phyloP scores from a whole-genome alignment of 2,329 filamentous ascomycete species.

The Diaporthe batatas region DNA sequence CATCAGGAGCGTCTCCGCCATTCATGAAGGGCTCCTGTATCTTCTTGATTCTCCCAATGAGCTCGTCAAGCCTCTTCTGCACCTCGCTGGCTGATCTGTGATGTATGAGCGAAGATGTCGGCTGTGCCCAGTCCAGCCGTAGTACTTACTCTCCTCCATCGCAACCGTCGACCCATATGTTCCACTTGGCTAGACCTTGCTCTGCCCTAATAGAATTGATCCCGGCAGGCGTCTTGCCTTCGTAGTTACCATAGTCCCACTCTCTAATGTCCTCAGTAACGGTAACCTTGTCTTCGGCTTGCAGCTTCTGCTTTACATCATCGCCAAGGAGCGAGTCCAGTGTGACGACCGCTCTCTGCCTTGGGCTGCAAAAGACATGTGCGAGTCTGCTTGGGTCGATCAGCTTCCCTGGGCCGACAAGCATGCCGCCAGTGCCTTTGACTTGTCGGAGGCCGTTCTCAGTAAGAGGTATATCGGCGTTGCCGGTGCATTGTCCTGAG shows the following conservation, averaged over 20 bases:
- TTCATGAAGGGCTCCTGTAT: constrained; percentile 57
- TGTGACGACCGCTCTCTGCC: constrained; percentile 61
- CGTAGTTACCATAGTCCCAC: constrained; percentile 74
- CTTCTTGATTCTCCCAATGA: constrained; percentile 56
- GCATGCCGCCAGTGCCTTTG: constrained; percentile 55
- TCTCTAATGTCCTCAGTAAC: constrained; percentile 67
- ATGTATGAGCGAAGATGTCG: constrained; percentile 40
- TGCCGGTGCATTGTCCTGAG: constrained; percentile 60
- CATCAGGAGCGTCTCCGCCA: constrained; percentile 54
- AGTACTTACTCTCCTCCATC: constrained; percentile 64
- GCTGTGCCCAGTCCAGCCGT: background rate
- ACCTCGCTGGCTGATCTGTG: constrained; percentile 52
- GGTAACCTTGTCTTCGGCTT: constrained; percentile 52
- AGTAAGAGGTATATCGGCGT: constrained; percentile 58
- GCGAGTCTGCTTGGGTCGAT: constrained; percentile 64
- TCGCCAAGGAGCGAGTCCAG: constrained; percentile 59
- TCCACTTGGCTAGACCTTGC: constrained; percentile 65
- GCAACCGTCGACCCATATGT: constrained; percentile 71
- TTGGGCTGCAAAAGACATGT: constrained; percentile 63
- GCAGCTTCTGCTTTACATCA: constrained; percentile 37
- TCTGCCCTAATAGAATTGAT: constrained; percentile 61
- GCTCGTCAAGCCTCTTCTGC: constrained; percentile 55
- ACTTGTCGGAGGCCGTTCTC: constrained; percentile 59
- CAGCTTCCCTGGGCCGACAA: constrained; percentile 64
- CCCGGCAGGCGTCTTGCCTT: constrained; percentile 65